phyloP scores from a whole-genome alignment of 2,329 filamentous ascomycete species.

The Emergomyces orientalis region DNA sequence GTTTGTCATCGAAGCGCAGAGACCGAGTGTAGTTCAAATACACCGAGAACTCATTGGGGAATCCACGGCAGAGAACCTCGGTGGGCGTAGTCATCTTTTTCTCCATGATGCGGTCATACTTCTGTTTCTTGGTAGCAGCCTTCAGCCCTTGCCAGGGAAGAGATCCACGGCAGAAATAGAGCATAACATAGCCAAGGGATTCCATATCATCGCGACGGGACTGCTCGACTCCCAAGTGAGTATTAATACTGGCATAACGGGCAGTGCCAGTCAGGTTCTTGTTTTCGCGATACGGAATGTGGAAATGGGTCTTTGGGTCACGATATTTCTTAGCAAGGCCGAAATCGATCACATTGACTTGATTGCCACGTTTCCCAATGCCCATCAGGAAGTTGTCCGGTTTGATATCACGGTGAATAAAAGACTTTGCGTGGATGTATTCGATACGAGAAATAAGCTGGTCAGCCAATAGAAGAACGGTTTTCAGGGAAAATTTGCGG shows the following conservation, averaged over 20 bases:
- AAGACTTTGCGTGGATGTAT: slow-evolving; percentile 99
- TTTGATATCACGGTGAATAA: slow-evolving; percentile 99
- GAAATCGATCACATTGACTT: slow-evolving; percentile 99
- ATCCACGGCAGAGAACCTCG: slow-evolving; percentile 95
- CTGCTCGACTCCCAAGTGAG: slow-evolving; percentile 95
- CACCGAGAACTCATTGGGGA: slow-evolving; percentile 99
- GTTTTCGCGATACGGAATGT: slow-evolving; percentile 99
- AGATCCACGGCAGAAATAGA: slow-evolving; percentile 98
- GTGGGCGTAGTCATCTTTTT: slow-evolving; percentile 99
- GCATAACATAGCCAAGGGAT: slow-evolving; percentile 97
- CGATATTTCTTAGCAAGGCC: slow-evolving; percentile 99
- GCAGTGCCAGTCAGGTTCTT: slow-evolving; percentile 99
- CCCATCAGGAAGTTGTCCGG: slow-evolving; percentile 99
- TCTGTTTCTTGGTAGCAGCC: slow-evolving; percentile 99
- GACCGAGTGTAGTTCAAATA: slow-evolving; percentile 99
- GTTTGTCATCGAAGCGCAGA: slow-evolving; percentile 98
- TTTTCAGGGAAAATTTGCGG: slow-evolving; percentile 98
- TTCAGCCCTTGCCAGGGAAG: slow-evolving; percentile 98
- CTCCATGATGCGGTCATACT: slow-evolving; percentile 99
- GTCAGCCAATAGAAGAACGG: slow-evolving; percentile 88
- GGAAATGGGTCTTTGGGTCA: slow-evolving; percentile 99
- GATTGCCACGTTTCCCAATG: slow-evolving; percentile 97
- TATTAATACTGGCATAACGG: slow-evolving; percentile 98
- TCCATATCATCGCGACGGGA: slow-evolving; percentile 99
- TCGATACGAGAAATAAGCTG: slow-evolving; percentile 99